Evolutionary conservation across 179 eudicot species (phyloP).

Genomic region (Beta macrorhiza): DNA sequence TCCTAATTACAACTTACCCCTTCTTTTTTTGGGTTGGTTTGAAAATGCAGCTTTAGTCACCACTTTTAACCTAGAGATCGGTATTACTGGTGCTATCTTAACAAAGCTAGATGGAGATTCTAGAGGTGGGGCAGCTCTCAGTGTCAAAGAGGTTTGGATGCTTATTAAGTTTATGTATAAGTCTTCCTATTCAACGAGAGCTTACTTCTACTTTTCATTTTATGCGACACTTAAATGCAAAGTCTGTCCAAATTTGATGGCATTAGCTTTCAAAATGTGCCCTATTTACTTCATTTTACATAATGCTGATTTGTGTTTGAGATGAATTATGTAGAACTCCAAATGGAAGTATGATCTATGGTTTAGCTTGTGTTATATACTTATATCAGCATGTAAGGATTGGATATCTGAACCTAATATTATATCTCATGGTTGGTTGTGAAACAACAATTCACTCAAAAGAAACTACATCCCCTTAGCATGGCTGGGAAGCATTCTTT

Average conservation of each 20-base stretch:
- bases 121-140: constrained; percentile 99
- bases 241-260: background rate
- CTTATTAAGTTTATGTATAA: background rate
- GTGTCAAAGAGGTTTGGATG: constrained; percentile 87
- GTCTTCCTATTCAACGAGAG: background rate
- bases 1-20: constrained; percentile 4
- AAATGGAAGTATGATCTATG: background rate
- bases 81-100: constrained; percentile 96
- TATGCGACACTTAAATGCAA: background rate
- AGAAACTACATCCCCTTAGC: background rate
- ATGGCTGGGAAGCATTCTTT: background rate
- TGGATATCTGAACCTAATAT: background rate
- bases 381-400: background rate
- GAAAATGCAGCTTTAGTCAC: constrained; percentile 76
- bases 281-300: background rate
- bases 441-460: background rate
- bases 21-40: constrained; percentile 15
- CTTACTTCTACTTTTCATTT: background rate
- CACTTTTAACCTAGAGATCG: constrained; percentile 85
- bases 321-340: background rate
- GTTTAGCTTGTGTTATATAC: constrained; percentile 10
- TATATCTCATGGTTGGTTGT: background rate
- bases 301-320: constrained; percentile 7
- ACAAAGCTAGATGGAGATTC: constrained; percentile 99
- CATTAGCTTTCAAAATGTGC: background rate